phyloP scores from a whole-genome alignment of 164 flowering plant species.

The Cinnamomum micranthum region DNA sequence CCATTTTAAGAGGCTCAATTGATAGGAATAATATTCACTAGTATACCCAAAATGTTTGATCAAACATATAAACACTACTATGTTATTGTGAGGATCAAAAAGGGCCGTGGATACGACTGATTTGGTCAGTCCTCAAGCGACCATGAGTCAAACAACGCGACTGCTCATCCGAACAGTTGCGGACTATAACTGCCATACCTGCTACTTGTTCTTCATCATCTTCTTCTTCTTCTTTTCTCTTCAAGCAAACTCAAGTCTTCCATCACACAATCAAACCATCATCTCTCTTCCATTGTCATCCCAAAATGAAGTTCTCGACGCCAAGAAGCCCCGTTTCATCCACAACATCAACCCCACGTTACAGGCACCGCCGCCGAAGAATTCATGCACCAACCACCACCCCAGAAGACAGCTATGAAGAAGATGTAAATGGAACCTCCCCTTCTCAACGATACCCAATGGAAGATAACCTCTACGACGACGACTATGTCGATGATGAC shows the following conservation, averaged over 20 bases:
- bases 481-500: neutral
- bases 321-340: neutral
- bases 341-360: neutral
- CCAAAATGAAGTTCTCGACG: constrained; percentile 1
- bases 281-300: neutral
- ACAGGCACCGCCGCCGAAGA: neutral
- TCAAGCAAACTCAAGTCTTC: neutral
- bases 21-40: too few relatives aligned
- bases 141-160: neutral
- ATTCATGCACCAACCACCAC: neutral
- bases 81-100: too few relatives aligned
- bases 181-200: neutral
- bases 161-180: neutral
- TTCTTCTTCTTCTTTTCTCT: neutral
- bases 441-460: neutral
- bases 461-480: neutral
- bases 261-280: neutral
- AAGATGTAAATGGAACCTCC: neutral
- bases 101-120: too few relatives aligned
- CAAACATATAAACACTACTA: too few relatives aligned
- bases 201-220: neutral
- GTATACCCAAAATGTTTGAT: too few relatives aligned
- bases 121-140: neutral
- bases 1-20: too few relatives aligned
- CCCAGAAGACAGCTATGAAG: neutral